These are phyloP conservation scores for Voacanga thouarsii DNA, from an alignment of 257 asterid species.

Conservation along the genomic window DNA sequence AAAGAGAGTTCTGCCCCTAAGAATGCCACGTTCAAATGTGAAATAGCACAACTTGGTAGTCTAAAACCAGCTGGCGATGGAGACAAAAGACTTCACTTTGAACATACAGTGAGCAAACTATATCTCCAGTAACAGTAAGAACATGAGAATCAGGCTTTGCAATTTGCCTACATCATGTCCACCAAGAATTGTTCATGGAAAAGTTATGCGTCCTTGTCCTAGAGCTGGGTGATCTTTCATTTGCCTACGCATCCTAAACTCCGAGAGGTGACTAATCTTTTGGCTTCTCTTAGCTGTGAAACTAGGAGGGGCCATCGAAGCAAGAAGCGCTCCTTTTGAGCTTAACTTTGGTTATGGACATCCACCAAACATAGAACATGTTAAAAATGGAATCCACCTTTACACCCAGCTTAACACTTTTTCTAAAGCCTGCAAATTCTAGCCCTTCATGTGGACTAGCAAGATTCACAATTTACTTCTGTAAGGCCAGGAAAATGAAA, in stretches of 20 bases:
- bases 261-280: not conserved
- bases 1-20: conserved; percentile 4
- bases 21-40: conserved; percentile 18
- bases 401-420: not conserved
- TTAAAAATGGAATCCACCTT: not conserved
- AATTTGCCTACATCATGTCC: not conserved
- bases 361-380: not conserved
- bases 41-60: conserved; percentile 6
- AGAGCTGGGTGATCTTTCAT: not conserved
- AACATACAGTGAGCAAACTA: not conserved
- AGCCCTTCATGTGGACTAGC: not conserved
- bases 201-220: not conserved
- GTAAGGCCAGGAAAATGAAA: not conserved
- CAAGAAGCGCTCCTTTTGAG: not conserved
- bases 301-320: not conserved
- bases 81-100: conserved; percentile 15
- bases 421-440: not conserved
- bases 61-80: conserved; percentile 15
- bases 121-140: not conserved
- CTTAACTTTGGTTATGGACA: not conserved
- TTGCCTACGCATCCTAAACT: not conserved
- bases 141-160: not conserved
- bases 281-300: not conserved
- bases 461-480: not conserved
- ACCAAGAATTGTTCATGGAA: not conserved